Evolutionary conservation across 257 asterid genomes (phyloP), one percentile per base, ranked within the genome.

Genomic region (Asclepias syriaca): DNA sequence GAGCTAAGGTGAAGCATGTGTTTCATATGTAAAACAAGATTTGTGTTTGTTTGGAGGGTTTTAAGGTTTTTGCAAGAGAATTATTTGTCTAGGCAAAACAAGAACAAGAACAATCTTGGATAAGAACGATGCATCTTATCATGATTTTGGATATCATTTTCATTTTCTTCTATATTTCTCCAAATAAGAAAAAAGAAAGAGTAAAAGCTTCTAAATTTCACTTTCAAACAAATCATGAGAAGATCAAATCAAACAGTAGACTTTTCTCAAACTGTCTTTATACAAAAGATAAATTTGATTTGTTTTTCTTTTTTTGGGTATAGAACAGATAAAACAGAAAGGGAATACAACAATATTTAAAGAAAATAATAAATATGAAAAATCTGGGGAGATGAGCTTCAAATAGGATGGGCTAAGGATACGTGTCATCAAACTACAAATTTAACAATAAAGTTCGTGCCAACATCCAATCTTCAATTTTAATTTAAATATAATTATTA

Each of bases 21-120:
- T 8, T 2, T 43, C 48, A 43, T 43, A 7, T 43, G 48, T 43
- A 43, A 43, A 43, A 43, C 48, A 34, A 3, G 5, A 34, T 34
- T 34, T n/a, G n/a, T n/a, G n/a, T n/a, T 0, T 34, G 0, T 43
- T 43, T 43, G 48, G 48, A 43, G 48, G 48, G 48, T 8, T 43
- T 8, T 43, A 6, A 49, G 18, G 53, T 10, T 49, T 49, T 49
- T 49, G 53, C 18, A 53, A 53, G n/a, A 53, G 58, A 5, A 18
- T 53, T 34, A 34, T 34, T 58, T 15, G 13, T 15, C 21, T 51
- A 24, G 27, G 5, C 29, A 16, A 34, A 58, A 58, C 57, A 57
- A 70, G 39, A 34, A 34, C 39, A 34, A 43, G 67, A 57, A 56
- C 19, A 21, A 12, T 70, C 54, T 39, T 70, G 74, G 74, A 39